Base-by-base conservation (phyloP, 2,329 filamentous ascomycete genomes). In the Graphium sp. region DNA sequence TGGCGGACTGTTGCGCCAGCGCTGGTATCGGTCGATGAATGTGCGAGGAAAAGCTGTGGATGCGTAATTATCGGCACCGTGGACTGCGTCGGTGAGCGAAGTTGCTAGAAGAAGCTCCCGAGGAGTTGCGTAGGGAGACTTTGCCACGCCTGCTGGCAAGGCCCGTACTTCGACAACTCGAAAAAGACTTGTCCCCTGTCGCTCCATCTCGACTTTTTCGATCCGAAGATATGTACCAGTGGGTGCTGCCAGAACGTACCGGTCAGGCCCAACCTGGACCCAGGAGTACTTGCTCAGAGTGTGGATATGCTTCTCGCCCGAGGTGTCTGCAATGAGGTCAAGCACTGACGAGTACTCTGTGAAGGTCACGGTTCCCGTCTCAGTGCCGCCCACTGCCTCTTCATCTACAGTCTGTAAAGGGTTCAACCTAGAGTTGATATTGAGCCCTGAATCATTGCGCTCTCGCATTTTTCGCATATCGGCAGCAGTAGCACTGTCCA, bases 331-430 rank as follows among this genome's bases (percentile, higher is more conserved):
- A 20, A 98, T 76, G 10, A 98, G 65, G 42, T 95, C 89, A 37
- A 84, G 75, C n/a, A 98, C 74, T 3, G 78, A 87, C 33, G 80
- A 78, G 48, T 95, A 98, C 40, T 93, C 82, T 6, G 81, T 87
- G 43, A 95, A 92, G 1, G 70, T 77, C 18, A 94, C 56, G 13
- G 60, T 64, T 4, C 45, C 47, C 15, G 46, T 34, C 2, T 43
- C 32, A 25, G 28, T 36, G 6, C 35, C 27, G 3, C 30, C 29
- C 6, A 37, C 16, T 4, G 28, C 31, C 7, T 34, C 7, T 12
- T 31, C 32, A 4, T 35, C 14, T 1, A 32, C 25, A 32, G 30
- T 26, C n/a, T n/a, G n/a, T n/a, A n/a, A n/a, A n/a, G n/a, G n/a
- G n/a, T n/a, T n/a, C n/a, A n/a, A n/a, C n/a, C n/a, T n/a, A n/a